Conservation (phyloP, 371 early-diverging fungal species). For the Rhizomucor pusillus region DNA sequence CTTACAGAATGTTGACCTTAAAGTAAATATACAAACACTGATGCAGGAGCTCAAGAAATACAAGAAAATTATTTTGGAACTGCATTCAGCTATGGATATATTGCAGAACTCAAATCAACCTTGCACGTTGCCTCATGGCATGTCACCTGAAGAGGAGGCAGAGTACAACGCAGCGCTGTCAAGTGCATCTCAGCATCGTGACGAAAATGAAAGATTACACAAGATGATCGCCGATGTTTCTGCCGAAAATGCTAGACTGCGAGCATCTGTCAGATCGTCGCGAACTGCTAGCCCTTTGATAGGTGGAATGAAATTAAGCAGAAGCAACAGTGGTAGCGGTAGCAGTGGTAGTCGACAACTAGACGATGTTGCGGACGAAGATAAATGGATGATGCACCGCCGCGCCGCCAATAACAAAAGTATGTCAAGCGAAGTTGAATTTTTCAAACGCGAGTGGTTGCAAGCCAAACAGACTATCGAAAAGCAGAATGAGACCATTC, state of each 20-base stretch:
- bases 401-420: conserved; percentile 3
- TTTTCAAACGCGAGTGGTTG: conserved; percentile 18
- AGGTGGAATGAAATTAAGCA: conserved; percentile 8
- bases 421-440: conserved; percentile 8
- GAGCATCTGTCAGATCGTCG: conserved; percentile 18
- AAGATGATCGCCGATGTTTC: conserved; percentile 27
- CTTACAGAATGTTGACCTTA: conserved; percentile 53
- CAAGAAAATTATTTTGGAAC: conserved; percentile 46
- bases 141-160: conserved; percentile 47
- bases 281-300: conserved; percentile 16
- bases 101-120: conserved; percentile 30
- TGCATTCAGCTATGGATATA: conserved; percentile 43
- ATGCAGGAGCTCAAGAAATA: conserved; percentile 48
- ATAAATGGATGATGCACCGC: conserved; percentile 9
- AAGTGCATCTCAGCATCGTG: conserved; percentile 25
- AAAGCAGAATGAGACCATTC: conserved; percentile 31
- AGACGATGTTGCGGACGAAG: conserved; percentile 3
- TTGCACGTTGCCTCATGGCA: conserved; percentile 54
- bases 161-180: conserved; percentile 38
- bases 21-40: conserved; percentile 48
- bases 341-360: conserved; percentile 4
- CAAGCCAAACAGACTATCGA: conserved; percentile 33
- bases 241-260: conserved; percentile 36
- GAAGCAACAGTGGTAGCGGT: conserved; percentile 12
- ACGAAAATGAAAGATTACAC: conserved; percentile 38